phyloP scores from a whole-genome alignment of 495 filamentous ascomycete genomes.

The Penicillium chermesinum region DNA sequence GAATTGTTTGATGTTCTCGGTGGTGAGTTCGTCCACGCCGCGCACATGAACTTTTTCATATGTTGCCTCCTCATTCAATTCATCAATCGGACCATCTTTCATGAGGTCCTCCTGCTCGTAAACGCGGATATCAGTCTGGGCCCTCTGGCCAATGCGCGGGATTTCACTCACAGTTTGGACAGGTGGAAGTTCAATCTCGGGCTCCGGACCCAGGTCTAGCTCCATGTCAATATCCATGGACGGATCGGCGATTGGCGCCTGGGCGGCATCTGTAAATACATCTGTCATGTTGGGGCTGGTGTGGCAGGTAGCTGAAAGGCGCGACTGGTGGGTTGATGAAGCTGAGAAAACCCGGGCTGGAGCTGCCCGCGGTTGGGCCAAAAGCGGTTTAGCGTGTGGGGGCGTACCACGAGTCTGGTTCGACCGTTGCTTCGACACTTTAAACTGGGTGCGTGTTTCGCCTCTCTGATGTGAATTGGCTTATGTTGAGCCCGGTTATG shows the following conservation, averaged over 20 bases:
- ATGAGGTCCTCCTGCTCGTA: constrained; percentile 20
- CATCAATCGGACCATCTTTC: constrained; percentile 22
- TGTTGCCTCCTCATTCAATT: constrained; percentile 28
- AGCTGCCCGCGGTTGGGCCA: constrained; percentile 15
- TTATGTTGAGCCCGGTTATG: too few relatives aligned
- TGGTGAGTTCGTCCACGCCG: constrained; percentile 77
- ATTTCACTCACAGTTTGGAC: constrained; percentile 32
- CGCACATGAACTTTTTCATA: constrained; percentile 70
- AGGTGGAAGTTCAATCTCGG: constrained; percentile 38
- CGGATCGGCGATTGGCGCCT: constrained; percentile 23
- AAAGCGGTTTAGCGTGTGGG: constrained; percentile 18
- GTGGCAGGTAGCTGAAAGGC: neutral
- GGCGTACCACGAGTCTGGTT: neutral
- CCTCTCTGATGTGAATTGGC: too few relatives aligned
- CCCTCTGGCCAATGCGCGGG: neutral
- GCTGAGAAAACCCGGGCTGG: constrained; percentile 5
- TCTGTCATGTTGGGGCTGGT: constrained; percentile 12
- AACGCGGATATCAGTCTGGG: neutral
- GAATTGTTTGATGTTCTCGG: constrained; percentile 69
- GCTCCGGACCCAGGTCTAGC: constrained; percentile 53
- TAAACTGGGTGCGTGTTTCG: neutral
- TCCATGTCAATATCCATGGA: constrained; percentile 78
- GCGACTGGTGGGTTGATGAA: neutral
- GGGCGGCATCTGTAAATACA: neutral
- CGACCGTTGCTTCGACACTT: neutral